phyloP scores from a whole-genome alignment of 202 grass and related monocot species.

The Carex arenaria region DNA sequence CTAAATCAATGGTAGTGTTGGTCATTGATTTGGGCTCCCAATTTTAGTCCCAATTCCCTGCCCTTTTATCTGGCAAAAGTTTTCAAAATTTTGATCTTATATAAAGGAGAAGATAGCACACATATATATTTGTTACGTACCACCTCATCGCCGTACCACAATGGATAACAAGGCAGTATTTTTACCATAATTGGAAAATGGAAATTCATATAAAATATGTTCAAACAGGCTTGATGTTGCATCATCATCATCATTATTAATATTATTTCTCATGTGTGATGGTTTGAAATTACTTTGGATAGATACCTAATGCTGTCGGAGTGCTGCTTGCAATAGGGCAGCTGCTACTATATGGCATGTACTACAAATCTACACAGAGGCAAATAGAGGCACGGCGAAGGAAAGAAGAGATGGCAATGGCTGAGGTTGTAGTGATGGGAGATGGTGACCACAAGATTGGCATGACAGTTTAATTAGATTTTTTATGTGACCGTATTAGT shows the following conservation, averaged over 20 bases:
- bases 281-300: neutral
- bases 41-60: neutral
- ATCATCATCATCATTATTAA: too few species aligned
- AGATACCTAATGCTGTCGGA: slow-evolving; percentile 78
- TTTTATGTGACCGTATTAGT: neutral
- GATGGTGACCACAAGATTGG: slow-evolving; percentile 2
- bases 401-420: slow-evolving; percentile 56
- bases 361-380: slow-evolving; percentile 76
- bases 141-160: neutral
- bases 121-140: neutral
- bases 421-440: slow-evolving; percentile 46
- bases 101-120: neutral
- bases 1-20: too few species aligned
- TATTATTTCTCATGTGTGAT: neutral
- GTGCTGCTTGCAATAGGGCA: slow-evolving; percentile 58
- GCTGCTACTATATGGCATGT: slow-evolving; percentile 59
- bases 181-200: neutral
- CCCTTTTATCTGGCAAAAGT: neutral
- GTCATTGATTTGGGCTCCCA: neutral
- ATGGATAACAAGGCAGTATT: neutral
- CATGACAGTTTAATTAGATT: slow-evolving; percentile 10
- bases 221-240: neutral
- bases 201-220: neutral
- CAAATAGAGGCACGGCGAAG: slow-evolving; percentile 57
- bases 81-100: neutral